Evolutionary conservation across 2,329 filamentous ascomycete species (phyloP).

Genomic region (Coleophoma cylindrospora): DNA sequence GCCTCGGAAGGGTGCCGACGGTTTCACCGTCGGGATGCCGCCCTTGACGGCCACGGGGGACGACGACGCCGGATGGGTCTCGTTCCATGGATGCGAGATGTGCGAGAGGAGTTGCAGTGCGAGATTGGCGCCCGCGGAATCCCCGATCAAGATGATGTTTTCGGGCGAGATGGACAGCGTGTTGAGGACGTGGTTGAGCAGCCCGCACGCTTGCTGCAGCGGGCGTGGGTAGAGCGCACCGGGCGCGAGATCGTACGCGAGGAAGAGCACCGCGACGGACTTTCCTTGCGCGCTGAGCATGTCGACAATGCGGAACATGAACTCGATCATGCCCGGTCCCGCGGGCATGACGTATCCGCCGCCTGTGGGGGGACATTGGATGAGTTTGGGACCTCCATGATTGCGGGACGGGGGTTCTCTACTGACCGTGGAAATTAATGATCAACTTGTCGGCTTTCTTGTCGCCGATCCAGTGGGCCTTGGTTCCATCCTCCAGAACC

Average conservation of each 20-base stretch:
- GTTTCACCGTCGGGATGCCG: constrained; percentile 37
- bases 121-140: constrained; percentile 50
- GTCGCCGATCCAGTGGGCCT: constrained; percentile 40
- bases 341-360: constrained; percentile 51
- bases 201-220: constrained; percentile 37
- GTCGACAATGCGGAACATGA: constrained; percentile 15
- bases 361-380: constrained; percentile 28
- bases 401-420: not conserved
- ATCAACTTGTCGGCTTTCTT: constrained; percentile 32
- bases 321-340: constrained; percentile 40
- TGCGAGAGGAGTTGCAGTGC: constrained; percentile 40
- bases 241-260: constrained; percentile 54
- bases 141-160: constrained; percentile 41
- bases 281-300: constrained; percentile 32
- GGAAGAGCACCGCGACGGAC: constrained; percentile 42
- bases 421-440: constrained; percentile 39
- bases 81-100: constrained; percentile 43
- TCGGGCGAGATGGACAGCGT: constrained; percentile 12
- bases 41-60: constrained; percentile 32
- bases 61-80: constrained; percentile 50
- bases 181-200: constrained; percentile 36
- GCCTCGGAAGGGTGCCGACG: constrained; percentile 39
- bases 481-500: constrained; percentile 30
- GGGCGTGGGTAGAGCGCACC: constrained; percentile 39
- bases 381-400: not conserved